Percentiles rank a stretch among this genome's conserved stretches.
These are phyloP conservation scores for Xerophyta viscosa DNA, from an alignment of 106 monocot species.

Conservation along the genomic window DNA sequence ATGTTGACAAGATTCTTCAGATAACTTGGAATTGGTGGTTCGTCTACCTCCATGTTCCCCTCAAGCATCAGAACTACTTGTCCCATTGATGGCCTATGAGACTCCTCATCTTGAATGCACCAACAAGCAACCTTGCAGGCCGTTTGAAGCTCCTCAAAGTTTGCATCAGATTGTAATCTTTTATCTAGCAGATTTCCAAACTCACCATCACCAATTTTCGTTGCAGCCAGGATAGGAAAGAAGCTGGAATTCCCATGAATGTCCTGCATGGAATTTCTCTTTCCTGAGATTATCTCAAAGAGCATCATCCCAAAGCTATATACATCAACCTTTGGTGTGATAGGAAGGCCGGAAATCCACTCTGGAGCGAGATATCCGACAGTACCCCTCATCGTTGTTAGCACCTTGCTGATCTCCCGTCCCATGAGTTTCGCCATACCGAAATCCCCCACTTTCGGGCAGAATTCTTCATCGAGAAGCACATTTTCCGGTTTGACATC, in stretches of 20 bases:
- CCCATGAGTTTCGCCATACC: slow-evolving; percentile 33
- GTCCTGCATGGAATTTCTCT: slow-evolving; percentile 10
- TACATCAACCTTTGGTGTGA: slow-evolving; percentile 4
- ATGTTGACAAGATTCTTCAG: no score
- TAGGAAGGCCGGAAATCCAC: slow-evolving; percentile 3
- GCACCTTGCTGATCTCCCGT: slow-evolving; percentile 22
- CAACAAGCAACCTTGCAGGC: slow-evolving; percentile 22
- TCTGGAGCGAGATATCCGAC: slow-evolving; percentile 4
- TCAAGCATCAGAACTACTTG: slow-evolving; percentile 4
- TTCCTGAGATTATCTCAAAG: slow-evolving; percentile 6
- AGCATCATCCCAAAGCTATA: slow-evolving; percentile 7
- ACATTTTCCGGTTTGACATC: slow-evolving; percentile 40
- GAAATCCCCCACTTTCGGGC: slow-evolving; percentile 6
- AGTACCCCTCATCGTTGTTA: slow-evolving; percentile 28
- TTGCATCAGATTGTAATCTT: slow-evolving; percentile 4
- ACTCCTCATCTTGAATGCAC: slow-evolving; percentile 6
- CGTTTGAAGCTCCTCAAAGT: slow-evolving; percentile 11
- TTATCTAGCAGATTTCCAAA: slow-evolving; percentile 11
- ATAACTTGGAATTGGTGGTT: slow-evolving; percentile 18
- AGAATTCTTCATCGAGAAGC: slow-evolving; percentile 19
- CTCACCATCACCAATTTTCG: slow-evolving; percentile 3
- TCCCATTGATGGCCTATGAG: slow-evolving; percentile 3
- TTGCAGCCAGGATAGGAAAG: slow-evolving; percentile 15
- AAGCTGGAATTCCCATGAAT: neutral
- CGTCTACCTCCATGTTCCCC: slow-evolving; percentile 1